Conservation (phyloP, 202 grass and related monocot species). For the Brachypodium distachyon region DNA sequence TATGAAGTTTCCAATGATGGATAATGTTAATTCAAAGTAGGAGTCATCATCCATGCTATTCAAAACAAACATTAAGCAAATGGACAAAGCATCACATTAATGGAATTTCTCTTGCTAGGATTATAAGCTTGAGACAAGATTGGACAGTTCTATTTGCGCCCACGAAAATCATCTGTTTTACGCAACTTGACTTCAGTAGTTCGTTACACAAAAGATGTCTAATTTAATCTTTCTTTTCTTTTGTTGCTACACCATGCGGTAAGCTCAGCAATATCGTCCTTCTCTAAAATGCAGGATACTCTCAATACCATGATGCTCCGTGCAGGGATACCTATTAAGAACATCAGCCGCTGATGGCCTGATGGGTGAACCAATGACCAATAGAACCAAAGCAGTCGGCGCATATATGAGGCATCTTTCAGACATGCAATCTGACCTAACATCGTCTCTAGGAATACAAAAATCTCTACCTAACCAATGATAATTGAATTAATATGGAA, state of each 20-base stretch:
- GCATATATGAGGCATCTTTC: background rate
- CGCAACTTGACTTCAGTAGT: background rate
- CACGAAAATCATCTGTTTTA: background rate
- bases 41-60: background rate
- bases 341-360: background rate
- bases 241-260: background rate
- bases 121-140: background rate
- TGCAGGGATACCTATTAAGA: background rate
- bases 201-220: background rate
- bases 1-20: background rate
- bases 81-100: background rate
- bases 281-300: background rate
- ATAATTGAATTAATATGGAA: background rate
- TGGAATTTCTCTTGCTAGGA: background rate
- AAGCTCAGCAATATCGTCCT: background rate
- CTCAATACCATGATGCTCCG: background rate
- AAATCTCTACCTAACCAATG: background rate
- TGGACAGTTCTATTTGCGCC: background rate
- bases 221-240: background rate
- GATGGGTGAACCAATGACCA: background rate
- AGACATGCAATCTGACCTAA: background rate
- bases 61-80: background rate
- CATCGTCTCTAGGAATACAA: background rate
- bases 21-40: background rate
- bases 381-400: background rate